These are phyloP conservation scores for Fraxinus excelsior DNA, from an alignment of 257 asterid species.

Conservation along the genomic window DNA sequence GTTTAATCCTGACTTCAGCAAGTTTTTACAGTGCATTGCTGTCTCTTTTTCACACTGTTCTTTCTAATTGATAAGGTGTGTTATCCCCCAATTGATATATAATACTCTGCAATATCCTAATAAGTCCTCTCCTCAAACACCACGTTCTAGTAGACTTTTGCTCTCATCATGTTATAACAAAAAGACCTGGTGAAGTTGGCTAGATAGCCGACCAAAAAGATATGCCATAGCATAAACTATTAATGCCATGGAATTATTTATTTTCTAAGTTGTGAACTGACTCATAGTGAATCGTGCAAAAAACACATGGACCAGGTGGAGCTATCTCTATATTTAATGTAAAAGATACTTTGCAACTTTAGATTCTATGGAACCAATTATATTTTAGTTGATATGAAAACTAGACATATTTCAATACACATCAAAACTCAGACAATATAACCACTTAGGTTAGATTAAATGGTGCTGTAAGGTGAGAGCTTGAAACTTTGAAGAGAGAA, in stretches of 20 bases:
- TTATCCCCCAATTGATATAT: background rate
- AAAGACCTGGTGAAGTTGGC: background rate
- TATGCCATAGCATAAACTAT: background rate
- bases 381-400: constrained; percentile 18
- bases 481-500: background rate
- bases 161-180: background rate
- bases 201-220: background rate
- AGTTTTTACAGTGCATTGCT: background rate
- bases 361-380: constrained; percentile 14
- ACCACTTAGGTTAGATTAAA: constrained; percentile 9
- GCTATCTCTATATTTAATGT: background rate
- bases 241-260: background rate
- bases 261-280: background rate
- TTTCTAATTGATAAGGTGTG: background rate
- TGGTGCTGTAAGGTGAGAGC: constrained; percentile 4
- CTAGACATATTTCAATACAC: constrained; percentile 9
- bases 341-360: background rate
- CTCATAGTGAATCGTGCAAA: background rate
- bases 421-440: constrained; percentile 1
- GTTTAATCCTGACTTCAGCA: background rate
- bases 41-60: background rate
- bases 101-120: background rate
- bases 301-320: background rate
- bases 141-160: background rate
- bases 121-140: background rate